Evolutionary conservation across 1,284 basidiomycete species (phyloP).

Genomic region (Rhodofomes roseus): DNA sequence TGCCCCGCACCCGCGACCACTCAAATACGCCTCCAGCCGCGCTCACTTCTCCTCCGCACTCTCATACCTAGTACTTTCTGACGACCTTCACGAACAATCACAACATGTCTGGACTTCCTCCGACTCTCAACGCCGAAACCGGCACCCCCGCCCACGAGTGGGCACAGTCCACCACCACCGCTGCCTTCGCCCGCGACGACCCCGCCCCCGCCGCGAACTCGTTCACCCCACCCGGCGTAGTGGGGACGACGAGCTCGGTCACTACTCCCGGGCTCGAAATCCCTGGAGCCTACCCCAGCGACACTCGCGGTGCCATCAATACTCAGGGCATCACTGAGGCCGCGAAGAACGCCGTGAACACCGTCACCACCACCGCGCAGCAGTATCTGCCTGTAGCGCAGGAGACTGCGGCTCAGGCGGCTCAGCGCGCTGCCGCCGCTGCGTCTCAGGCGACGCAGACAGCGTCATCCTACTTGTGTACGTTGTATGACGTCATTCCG

Average conservation of each 20-base stretch:
- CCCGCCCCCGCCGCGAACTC: conserved; percentile 16
- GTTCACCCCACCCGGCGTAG: conserved; percentile 2
- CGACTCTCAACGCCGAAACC: conserved; percentile 18
- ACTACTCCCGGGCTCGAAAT: conserved; percentile 17
- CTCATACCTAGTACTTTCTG: too few species aligned
- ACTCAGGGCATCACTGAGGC: conserved; percentile 5
- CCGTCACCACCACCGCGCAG: conserved; percentile 21
- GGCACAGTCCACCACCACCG: conserved; percentile 27
- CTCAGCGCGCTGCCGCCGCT: neutral
- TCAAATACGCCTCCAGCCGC: neutral
- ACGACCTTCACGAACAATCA: neutral
- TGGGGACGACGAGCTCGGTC: neutral
- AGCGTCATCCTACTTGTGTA: conserved; percentile 22
- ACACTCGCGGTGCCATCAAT: neutral
- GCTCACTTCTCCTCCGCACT: too few species aligned
- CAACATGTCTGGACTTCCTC: conserved; percentile 26
- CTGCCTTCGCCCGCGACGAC: conserved; percentile 21
- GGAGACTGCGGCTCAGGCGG: conserved; percentile 2
- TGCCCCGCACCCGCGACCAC: neutral
- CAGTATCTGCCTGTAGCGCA: conserved; percentile 21
- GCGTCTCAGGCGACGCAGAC: conserved; percentile 22
- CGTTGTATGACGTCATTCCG: conserved; percentile 4
- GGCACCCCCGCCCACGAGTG: conserved; percentile 27
- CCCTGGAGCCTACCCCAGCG: conserved; percentile 26
- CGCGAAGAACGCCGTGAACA: conserved; percentile 16